These are phyloP conservation scores for Entophlyctis helioformis DNA, from an alignment of 192 early-diverging fungal species.

Conservation along the genomic window DNA sequence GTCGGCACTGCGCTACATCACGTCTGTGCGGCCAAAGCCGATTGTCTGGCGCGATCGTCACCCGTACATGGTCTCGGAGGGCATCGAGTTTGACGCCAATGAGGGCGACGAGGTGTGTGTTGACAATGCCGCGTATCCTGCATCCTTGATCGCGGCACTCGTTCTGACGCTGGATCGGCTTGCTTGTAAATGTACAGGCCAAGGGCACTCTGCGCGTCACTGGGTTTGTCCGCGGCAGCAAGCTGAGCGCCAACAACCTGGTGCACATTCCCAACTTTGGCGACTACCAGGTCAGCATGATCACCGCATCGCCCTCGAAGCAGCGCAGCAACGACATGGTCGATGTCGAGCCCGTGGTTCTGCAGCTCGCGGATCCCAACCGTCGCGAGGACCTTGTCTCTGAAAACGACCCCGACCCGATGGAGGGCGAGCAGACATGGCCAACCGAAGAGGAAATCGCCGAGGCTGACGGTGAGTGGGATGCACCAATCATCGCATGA, in stretches of 20 bases:
- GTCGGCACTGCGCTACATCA: conserved; percentile 61
- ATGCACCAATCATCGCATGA: conserved; percentile 15
- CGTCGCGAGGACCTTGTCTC: conserved; percentile 67
- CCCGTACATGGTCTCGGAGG: conserved; percentile 78
- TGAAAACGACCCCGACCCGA: conserved; percentile 77
- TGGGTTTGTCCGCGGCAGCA: conserved; percentile 74
- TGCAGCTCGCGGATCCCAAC: conserved; percentile 52
- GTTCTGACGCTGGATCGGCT: neutral
- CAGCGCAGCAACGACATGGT: conserved; percentile 10
- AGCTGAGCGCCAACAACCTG: conserved; percentile 81
- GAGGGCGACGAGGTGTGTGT: conserved; percentile 25
- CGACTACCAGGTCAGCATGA: conserved; percentile 78
- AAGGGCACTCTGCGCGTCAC: conserved; percentile 60
- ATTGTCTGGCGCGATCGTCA: conserved; percentile 78
- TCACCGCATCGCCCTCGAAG: conserved; percentile 9
- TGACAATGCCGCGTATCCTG: neutral
- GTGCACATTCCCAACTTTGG: conserved; percentile 87
- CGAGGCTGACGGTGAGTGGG: conserved; percentile 51
- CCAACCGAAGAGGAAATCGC: conserved; percentile 90
- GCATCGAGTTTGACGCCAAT: conserved; percentile 52
- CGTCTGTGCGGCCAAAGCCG: conserved; percentile 63
- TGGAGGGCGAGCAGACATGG: conserved; percentile 97
- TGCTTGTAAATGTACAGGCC: neutral
- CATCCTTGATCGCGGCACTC: neutral
- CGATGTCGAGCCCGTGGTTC: conserved; percentile 33